Evolutionary conservation across 2,329 filamentous ascomycete genomes (phyloP), one percentile per base, ranked within the genome.

Genomic region (Neopestalotiopsis rosae): DNA sequence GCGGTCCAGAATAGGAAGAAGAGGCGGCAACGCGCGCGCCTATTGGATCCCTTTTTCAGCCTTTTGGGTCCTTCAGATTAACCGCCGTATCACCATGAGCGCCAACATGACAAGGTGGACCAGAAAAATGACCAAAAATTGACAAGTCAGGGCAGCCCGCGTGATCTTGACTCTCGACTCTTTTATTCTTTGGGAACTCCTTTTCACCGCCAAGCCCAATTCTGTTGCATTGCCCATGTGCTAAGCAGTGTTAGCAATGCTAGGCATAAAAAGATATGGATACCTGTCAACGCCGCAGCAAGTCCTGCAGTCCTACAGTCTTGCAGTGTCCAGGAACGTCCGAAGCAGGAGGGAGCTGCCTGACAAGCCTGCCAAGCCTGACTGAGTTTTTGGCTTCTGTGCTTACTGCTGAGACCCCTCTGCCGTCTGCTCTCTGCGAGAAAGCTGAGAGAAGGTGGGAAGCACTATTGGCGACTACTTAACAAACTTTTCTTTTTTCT

Each of bases 71-170:
- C n/a, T 17, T 52, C 5, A 52, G 45, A 52, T 52, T 52, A 52
- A 52, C 45, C 45, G 45, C 45, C 45, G 45, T 52, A 52, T 52
- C 45, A 52, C 45, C 45, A 52, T 52, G 45, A 52, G n/a, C 45
- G 45, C 45, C 45, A 52, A 52, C 45, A 52, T 52, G 45, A 52
- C 45, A 52, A n/a, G 45, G 45, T 52, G 17, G 14, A 6, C 34
- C 34, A 38, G 24, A 38, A 38, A 38, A 38, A 38, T 38, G 34
- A 38, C 10, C 34, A 38, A 38, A 38, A 52, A 52, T 9, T 52
- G 45, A 20, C 45, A 52, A 52, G 45, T 52, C 45, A 52, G 45
- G 45, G 45, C 45, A 52, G 45, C 17, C 45, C 45, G 14, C 45
- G n/a, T 52, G 45, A 52, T 10, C 45, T 52, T 17, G 45, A 52